A percentile compares a stretch with the other conserved stretches of the same genome.
Conservation (phyloP, 768 basidiomycete genomes). For the Pleurotus pulmonarius region DNA sequence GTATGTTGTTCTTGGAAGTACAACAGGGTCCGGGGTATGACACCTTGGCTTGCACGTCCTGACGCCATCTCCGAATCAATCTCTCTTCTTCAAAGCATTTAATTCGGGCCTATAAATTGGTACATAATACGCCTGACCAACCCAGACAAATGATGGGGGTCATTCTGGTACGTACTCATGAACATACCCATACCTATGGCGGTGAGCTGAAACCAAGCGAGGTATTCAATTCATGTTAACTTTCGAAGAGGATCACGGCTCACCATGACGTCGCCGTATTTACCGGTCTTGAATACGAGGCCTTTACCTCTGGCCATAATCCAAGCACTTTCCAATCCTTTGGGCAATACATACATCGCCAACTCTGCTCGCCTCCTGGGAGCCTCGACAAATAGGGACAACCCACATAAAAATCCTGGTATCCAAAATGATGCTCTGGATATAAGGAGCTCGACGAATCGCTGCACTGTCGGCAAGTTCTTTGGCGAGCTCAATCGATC, state of each 20-base stretch:
- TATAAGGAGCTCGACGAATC: slow-evolving; percentile 51
- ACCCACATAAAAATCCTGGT: slow-evolving; percentile 67
- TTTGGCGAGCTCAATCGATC: slow-evolving; percentile 33
- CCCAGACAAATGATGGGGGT: slow-evolving; percentile 79
- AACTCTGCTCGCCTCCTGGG: slow-evolving; percentile 84
- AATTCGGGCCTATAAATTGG: slow-evolving; percentile 89
- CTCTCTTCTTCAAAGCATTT: not conserved
- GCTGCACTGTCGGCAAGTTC: slow-evolving; percentile 37
- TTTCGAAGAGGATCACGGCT: slow-evolving; percentile 21
- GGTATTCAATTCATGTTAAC: not conserved
- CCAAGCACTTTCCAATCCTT: slow-evolving; percentile 91
- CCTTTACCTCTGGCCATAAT: slow-evolving; percentile 71
- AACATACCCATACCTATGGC: slow-evolving; percentile 90
- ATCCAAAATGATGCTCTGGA: slow-evolving; percentile 74
- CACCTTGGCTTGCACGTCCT: too few species aligned
- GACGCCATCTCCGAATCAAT: too few species aligned
- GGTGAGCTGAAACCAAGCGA: slow-evolving; percentile 36
- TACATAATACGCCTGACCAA: slow-evolving; percentile 79
- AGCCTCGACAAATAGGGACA: slow-evolving; percentile 85
- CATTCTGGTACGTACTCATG: slow-evolving; percentile 83
- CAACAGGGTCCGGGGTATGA: too few species aligned
- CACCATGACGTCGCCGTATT: slow-evolving; percentile 65
- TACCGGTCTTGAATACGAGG: slow-evolving; percentile 67
- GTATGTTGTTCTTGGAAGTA: too few species aligned
- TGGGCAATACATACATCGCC: slow-evolving; percentile 89